phyloP scores from a whole-genome alignment of 495 filamentous ascomycete species.

The Lentithecium fluviatile region DNA sequence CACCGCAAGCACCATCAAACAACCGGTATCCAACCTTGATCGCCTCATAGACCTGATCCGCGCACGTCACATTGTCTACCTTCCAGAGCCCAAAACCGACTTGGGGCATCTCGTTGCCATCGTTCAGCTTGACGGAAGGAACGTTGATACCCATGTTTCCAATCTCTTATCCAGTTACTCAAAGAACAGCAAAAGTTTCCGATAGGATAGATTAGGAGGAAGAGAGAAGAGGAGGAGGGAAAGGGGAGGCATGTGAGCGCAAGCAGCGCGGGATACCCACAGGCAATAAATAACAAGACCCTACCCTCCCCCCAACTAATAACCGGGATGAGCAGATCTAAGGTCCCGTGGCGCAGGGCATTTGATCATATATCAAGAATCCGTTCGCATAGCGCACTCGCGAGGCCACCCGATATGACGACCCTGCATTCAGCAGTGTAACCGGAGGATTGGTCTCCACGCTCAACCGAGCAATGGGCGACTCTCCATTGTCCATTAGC shows the following conservation, averaged over 20 bases:
- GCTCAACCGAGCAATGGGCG: too few relatives aligned
- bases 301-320: too few relatives aligned
- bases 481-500: too few relatives aligned
- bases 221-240: neutral
- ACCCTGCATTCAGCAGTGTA: conserved; percentile 10
- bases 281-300: conserved; percentile 10
- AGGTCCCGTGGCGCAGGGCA: too few relatives aligned
- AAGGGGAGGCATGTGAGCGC: too few relatives aligned
- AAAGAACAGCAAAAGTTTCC: neutral
- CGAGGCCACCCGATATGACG: conserved; percentile 18
- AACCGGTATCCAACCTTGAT: conserved; percentile 36
- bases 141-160: conserved; percentile 8
- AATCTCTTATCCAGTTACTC: neutral
- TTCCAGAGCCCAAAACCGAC: conserved; percentile 41
- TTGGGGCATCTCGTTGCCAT: conserved; percentile 39
- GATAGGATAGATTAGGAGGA: neutral
- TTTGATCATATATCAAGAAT: too few relatives aligned
- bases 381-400: too few relatives aligned
- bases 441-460: conserved; percentile 11
- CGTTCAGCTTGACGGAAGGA: conserved; percentile 30
- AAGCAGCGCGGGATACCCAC: neutral
- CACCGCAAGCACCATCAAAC: conserved; percentile 35
- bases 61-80: conserved; percentile 29
- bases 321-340: conserved; percentile 16
- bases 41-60: conserved; percentile 37